Evolutionary conservation across 2,329 filamentous ascomycete species (phyloP).

Genomic region (Phaeosphaeria sp.): DNA sequence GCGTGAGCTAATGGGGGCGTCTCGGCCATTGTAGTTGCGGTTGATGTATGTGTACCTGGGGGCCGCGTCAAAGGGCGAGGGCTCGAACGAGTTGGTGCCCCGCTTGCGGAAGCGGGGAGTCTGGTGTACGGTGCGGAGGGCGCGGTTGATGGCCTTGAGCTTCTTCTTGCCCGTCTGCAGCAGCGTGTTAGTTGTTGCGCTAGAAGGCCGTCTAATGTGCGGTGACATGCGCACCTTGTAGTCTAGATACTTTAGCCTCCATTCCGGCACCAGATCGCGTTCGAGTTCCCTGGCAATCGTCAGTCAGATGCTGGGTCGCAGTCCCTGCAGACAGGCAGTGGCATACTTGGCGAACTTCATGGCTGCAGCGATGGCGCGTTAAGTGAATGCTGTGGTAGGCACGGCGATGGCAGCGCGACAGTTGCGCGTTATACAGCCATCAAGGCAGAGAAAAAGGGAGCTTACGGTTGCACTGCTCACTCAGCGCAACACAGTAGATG

Average conservation of each 20-base stretch:
- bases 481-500: background rate
- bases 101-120: slow-evolving; percentile 53
- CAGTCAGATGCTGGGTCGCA: slow-evolving; percentile 5
- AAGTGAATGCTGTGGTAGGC: background rate
- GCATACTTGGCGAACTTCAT: slow-evolving; percentile 70
- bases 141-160: slow-evolving; percentile 80
- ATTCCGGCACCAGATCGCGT: slow-evolving; percentile 89
- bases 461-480: background rate
- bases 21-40: slow-evolving; percentile 31
- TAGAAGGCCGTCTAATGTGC: slow-evolving; percentile 8
- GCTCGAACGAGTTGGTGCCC: slow-evolving; percentile 37
- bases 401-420: background rate
- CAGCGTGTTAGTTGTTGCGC: slow-evolving; percentile 11
- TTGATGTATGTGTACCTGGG: slow-evolving; percentile 53
- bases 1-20: slow-evolving; percentile 19
- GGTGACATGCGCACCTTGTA: slow-evolving; percentile 71
- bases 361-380: slow-evolving; percentile 14
- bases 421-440: background rate
- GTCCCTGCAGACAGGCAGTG: slow-evolving; percentile 17
- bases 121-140: slow-evolving; percentile 67
- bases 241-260: slow-evolving; percentile 91
- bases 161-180: slow-evolving; percentile 80
- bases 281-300: slow-evolving; percentile 71
- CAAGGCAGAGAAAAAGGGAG: background rate
- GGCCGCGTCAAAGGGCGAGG: slow-evolving; percentile 43